Conservation (phyloP, 805 yeast species). For the Wickerhamiella lipophila region DNA sequence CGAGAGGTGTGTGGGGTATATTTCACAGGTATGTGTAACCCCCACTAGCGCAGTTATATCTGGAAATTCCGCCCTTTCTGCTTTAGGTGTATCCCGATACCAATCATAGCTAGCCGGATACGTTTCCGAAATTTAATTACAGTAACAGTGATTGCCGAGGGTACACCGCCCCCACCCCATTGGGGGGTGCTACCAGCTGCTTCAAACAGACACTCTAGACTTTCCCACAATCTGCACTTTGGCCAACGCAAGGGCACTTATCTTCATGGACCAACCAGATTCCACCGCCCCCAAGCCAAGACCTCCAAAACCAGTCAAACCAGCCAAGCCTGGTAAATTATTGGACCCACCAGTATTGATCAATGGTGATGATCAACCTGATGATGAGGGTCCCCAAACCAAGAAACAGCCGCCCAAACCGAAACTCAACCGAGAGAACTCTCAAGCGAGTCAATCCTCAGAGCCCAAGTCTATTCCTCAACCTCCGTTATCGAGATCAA, state of each 20-base stretch:
- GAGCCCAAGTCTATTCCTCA: not conserved
- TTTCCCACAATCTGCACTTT: not conserved
- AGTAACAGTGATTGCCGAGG: too few relatives aligned
- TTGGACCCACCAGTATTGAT: not conserved
- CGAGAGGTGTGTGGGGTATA: too few relatives aligned
- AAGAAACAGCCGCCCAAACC: slow-evolving; percentile 1
- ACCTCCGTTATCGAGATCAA: slow-evolving; percentile 6
- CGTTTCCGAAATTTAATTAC: too few relatives aligned
- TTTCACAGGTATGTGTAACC: too few relatives aligned
- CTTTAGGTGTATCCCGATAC: too few relatives aligned
- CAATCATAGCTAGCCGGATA: too few relatives aligned
- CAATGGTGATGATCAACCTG: not conserved
- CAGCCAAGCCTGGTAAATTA: not conserved
- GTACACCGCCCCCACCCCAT: too few relatives aligned
- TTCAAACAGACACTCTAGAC: not conserved
- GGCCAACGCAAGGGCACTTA: not conserved
- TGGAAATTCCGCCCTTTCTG: too few relatives aligned
- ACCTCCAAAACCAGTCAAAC: slow-evolving; percentile 2
- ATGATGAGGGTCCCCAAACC: not conserved
- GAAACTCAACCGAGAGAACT: not conserved
- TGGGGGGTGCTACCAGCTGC: too few relatives aligned
- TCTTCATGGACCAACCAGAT: not conserved
- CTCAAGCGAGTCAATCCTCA: not conserved
- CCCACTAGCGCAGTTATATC: too few relatives aligned
- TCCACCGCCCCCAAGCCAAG: slow-evolving; percentile 2